Conservation (phyloP, 2,329 filamentous ascomycete species). For the Claviceps citrina region DNA sequence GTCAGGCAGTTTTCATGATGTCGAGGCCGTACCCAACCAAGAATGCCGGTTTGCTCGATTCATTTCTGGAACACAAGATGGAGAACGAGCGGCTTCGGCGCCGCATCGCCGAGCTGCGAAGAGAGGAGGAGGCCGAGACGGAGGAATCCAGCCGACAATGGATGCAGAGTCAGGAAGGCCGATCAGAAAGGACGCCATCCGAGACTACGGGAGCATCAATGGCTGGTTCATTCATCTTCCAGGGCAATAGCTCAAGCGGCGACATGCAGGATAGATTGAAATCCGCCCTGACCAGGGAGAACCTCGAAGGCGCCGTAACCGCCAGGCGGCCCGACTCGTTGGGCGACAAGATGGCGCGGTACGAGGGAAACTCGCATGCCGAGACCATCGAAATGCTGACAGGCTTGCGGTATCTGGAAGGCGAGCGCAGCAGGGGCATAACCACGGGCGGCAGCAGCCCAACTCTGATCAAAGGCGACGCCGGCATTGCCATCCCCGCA, state of each 20-base stretch:
- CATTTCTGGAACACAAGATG: conserved; percentile 91
- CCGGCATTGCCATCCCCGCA: conserved; percentile 66
- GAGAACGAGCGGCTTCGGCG: conserved; percentile 80
- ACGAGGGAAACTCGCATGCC: conserved; percentile 60
- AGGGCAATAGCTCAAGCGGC: conserved; percentile 16
- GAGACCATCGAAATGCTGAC: conserved; percentile 91
- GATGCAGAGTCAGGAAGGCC: conserved; percentile 40
- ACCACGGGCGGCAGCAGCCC: conserved; percentile 74
- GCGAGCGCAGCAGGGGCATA: conserved; percentile 75
- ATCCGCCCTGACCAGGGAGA: conserved; percentile 59
- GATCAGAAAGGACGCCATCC: conserved; percentile 37
- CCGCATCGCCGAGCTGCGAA: conserved; percentile 69
- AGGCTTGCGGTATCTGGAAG: conserved; percentile 72
- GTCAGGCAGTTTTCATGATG: conserved; percentile 88
- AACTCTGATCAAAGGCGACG: conserved; percentile 69
- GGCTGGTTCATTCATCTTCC: conserved; percentile 14
- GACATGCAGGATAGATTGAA: conserved; percentile 44
- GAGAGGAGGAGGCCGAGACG: conserved; percentile 69
- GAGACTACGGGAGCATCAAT: conserved; percentile 27
- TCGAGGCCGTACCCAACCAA: conserved; percentile 78
- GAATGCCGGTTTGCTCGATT: conserved; percentile 72
- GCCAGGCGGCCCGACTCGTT: conserved; percentile 58
- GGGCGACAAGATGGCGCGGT: conserved; percentile 70
- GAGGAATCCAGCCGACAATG: conserved; percentile 50
- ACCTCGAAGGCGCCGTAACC: conserved; percentile 57